Conservation (phyloP, 176 grass and related monocot species). For the Lolium rigidum region DNA sequence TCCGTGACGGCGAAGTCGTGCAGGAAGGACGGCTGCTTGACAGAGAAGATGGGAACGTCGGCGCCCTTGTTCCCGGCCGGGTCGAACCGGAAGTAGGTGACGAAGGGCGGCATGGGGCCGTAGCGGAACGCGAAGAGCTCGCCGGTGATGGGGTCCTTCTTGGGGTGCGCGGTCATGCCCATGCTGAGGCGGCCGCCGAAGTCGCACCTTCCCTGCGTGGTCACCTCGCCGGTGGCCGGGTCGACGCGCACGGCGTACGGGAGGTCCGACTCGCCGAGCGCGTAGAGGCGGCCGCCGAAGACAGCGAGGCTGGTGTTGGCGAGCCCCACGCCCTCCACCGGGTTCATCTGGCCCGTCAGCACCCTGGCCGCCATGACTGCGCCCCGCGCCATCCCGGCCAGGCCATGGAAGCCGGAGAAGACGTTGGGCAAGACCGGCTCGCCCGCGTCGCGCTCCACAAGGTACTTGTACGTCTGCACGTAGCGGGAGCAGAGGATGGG, state of each 20-base stretch:
- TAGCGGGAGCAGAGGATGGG: constrained; percentile 90
- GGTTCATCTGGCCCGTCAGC: constrained; percentile 87
- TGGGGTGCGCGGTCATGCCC: constrained; percentile 96
- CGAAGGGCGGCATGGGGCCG: constrained; percentile 76
- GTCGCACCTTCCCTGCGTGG: constrained; percentile 64
- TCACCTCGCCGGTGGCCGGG: constrained; percentile 61
- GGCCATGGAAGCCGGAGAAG: constrained; percentile 83
- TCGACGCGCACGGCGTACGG: constrained; percentile 75
- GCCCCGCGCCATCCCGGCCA: constrained; percentile 69
- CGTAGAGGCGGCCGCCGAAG: constrained; percentile 75
- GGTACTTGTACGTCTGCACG: constrained; percentile 94
- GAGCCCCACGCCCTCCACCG: constrained; percentile 62
- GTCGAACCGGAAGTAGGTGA: constrained; percentile 91
- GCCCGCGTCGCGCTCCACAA: constrained; percentile 69
- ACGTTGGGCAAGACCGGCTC: constrained; percentile 73
- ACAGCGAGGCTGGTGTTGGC: constrained; percentile 92
- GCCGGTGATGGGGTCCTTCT: constrained; percentile 72
- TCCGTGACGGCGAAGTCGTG: constrained; percentile 93
- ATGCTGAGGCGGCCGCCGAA: constrained; percentile 70
- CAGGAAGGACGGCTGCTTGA: constrained; percentile 72
- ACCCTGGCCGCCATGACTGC: constrained; percentile 75
- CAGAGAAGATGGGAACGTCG: constrained; percentile 86
- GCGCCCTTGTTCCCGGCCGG: constrained; percentile 68
- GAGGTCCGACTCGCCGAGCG: constrained; percentile 87
- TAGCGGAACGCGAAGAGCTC: constrained; percentile 88